These are phyloP conservation scores for Omphalotus guepiniiformis DNA, from an alignment of 768 basidiomycete genomes.

Conservation along the genomic window DNA sequence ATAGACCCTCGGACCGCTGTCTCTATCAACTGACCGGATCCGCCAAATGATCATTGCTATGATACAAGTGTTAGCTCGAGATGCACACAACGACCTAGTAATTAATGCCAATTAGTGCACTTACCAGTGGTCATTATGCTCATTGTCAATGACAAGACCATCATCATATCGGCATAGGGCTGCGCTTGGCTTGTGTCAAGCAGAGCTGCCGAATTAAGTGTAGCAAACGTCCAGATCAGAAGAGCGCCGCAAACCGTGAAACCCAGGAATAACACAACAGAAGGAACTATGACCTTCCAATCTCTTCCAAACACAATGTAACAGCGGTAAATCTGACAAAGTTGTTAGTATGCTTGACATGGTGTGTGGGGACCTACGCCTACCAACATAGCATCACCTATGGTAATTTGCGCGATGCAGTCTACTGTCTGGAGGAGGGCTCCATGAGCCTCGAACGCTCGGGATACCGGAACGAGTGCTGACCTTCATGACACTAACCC, in stretches of 20 bases:
- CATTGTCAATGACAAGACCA: conserved; percentile 7
- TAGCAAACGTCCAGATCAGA: conserved; percentile 3
- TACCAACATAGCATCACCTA: conserved; percentile 13
- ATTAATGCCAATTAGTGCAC: not conserved
- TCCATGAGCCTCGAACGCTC: not conserved
- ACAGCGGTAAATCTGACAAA: conserved; percentile 12
- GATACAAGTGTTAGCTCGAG: not conserved
- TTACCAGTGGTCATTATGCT: conserved; percentile 12
- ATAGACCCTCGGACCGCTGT: not conserved
- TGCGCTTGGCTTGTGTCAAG: not conserved
- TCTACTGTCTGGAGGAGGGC: conserved; percentile 4
- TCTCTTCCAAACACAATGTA: conserved; percentile 10
- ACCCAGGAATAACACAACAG: conserved; percentile 8
- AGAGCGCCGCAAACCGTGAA: not conserved
- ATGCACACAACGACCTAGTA: too few species aligned
- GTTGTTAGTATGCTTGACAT: not conserved
- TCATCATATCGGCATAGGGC: not conserved
- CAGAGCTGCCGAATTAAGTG: not conserved
- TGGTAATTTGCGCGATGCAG: conserved; percentile 1
- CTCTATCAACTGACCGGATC: conserved; percentile 11
- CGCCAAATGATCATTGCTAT: conserved; percentile 11
- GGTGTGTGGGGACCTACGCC: not conserved
- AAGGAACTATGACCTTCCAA: conserved; percentile 2
- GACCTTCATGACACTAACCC: conserved; percentile 13
- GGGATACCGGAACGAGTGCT: not conserved